Percentiles rank a stretch among this genome's conserved stretches.
Conservation (phyloP, 805 yeast genomes). For the Schwanniomyces pseudopolymorphus region DNA sequence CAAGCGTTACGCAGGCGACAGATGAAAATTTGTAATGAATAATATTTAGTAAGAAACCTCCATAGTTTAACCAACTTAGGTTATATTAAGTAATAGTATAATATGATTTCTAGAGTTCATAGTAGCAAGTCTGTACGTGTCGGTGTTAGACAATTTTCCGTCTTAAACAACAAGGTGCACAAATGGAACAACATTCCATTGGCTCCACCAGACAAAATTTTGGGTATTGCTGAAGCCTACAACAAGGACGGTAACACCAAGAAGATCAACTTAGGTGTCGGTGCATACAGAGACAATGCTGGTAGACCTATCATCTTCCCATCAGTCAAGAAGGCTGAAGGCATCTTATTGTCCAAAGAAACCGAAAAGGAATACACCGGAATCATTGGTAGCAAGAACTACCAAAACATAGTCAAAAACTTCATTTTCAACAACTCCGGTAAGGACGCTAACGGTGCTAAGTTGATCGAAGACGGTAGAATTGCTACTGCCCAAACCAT, state of each 20-base stretch:
- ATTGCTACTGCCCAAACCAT: slow-evolving; percentile 85
- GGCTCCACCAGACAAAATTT: slow-evolving; percentile 83
- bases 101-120: slow-evolving; percentile 8
- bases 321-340: slow-evolving; percentile 66
- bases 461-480: slow-evolving; percentile 58
- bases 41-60: not conserved
- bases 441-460: slow-evolving; percentile 53
- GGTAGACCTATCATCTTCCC: slow-evolving; percentile 92
- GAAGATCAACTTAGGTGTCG: slow-evolving; percentile 72
- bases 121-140: slow-evolving; percentile 2
- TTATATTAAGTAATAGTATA: not conserved
- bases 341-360: slow-evolving; percentile 44
- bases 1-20: not conserved
- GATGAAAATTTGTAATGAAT: not conserved
- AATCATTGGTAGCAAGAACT: slow-evolving; percentile 74
- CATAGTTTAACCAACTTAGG: not conserved
- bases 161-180: slow-evolving; percentile 7
- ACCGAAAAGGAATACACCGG: slow-evolving; percentile 84
- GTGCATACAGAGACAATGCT: slow-evolving; percentile 87
- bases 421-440: slow-evolving; percentile 65
- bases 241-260: slow-evolving; percentile 59
- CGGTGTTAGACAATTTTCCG: slow-evolving; percentile 8
- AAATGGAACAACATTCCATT: slow-evolving; percentile 41
- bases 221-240: slow-evolving; percentile 76
- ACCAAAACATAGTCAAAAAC: slow-evolving; percentile 63